phyloP scores from a whole-genome alignment of 768 basidiomycete species.

The Pholiota microspora region DNA sequence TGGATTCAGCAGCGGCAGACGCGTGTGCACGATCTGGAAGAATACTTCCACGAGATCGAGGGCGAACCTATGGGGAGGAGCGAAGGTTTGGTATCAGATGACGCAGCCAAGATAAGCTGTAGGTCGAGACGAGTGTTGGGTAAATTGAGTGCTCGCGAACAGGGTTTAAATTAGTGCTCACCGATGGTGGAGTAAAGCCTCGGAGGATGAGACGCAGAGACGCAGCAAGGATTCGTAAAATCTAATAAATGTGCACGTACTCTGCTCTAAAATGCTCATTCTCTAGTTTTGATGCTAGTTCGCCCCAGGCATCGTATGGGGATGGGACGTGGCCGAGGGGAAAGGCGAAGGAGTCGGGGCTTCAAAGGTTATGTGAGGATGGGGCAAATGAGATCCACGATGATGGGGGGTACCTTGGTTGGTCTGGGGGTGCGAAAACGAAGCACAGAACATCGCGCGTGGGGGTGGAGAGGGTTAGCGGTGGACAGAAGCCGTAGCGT shows the following conservation, averaged over 20 bases:
- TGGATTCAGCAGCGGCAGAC: conserved; percentile 85
- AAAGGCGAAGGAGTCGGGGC: conserved; percentile 39
- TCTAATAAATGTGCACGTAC: conserved; percentile 52
- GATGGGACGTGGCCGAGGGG: conserved; percentile 36
- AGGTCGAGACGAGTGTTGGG: conserved; percentile 11
- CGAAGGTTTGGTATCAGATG: conserved; percentile 18
- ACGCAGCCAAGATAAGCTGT: conserved; percentile 6
- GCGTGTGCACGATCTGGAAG: conserved; percentile 89
- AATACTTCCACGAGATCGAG: conserved; percentile 93
- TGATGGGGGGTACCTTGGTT: conserved; percentile 40
- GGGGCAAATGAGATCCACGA: conserved; percentile 12
- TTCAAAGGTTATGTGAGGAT: conserved; percentile 15
- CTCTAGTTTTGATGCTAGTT: conserved; percentile 67
- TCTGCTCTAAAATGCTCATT: conserved; percentile 76
- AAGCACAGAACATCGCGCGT: conserved; percentile 68
- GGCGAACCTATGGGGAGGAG: conserved; percentile 67
- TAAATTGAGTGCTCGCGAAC: conserved; percentile 9
- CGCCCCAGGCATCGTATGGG: conserved; percentile 71
- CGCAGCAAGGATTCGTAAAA: conserved; percentile 25
- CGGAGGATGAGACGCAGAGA: conserved; percentile 18
- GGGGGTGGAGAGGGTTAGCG: conserved; percentile 54
- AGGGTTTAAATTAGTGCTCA: conserved; percentile 7
- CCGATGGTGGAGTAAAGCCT: conserved; percentile 15
- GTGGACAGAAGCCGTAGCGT: conserved; percentile 49
- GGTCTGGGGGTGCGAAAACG: conserved; percentile 74